phyloP scores from a whole-genome alignment of 2,329 filamentous ascomycete genomes.

The Thelonectria rubi region DNA sequence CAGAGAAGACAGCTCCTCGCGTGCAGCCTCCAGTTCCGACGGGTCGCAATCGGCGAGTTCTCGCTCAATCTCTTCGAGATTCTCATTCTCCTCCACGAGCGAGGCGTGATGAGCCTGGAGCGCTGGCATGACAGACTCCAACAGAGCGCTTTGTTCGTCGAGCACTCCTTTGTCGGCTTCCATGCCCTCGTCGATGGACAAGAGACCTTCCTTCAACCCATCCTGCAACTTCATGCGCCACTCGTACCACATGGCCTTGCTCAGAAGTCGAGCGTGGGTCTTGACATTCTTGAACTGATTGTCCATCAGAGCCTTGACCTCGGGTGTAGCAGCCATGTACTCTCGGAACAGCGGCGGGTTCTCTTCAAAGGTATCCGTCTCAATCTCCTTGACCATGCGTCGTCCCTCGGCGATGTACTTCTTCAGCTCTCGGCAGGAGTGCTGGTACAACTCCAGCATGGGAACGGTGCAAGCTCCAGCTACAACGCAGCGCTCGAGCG shows the following conservation, averaged over 20 bases:
- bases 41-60: constrained; percentile 84
- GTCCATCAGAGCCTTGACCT: constrained; percentile 88
- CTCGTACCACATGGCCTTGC: constrained; percentile 97
- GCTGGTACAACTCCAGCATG: constrained; percentile 93
- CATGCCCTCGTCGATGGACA: constrained; percentile 81
- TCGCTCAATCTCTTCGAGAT: constrained; percentile 75
- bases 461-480: constrained; percentile 91
- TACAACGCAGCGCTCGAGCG: constrained; percentile 81
- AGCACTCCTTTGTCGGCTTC: constrained; percentile 74
- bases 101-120: constrained; percentile 68
- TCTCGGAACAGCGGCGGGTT: constrained; percentile 93
- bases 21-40: constrained; percentile 76
- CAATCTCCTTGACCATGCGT: constrained; percentile 88
- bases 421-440: constrained; percentile 94
- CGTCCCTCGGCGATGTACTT: constrained; percentile 95
- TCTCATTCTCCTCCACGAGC: constrained; percentile 70
- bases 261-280: constrained; percentile 86
- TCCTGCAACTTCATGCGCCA: constrained; percentile 91
- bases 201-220: constrained; percentile 81
- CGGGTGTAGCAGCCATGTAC: constrained; percentile 85
- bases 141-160: constrained; percentile 71
- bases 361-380: constrained; percentile 85
- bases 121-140: constrained; percentile 73
- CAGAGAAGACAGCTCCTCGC: constrained; percentile 71
- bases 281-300: constrained; percentile 98